Base-by-base conservation (phyloP, 768 basidiomycete species). In the Clavaria fumosa region DNA sequence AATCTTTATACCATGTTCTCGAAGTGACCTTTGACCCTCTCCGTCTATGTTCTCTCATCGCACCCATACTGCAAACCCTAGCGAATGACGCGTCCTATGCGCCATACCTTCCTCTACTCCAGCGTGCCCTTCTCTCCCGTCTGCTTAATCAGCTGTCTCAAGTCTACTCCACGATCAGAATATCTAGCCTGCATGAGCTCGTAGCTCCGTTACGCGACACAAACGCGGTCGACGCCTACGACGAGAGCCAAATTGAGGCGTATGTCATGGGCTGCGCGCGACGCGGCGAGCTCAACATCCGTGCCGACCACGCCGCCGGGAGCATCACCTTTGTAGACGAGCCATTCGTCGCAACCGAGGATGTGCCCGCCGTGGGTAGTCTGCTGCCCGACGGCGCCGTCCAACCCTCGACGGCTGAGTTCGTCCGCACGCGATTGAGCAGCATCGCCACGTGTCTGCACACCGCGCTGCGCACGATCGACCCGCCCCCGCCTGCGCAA, bases 1-100 rank as follows among this genome's bases (percentile, higher is more conserved):
- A 78, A 52, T 61, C 70, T 17, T 69, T 96, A 15, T 93, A 93
- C 66, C 71, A 73, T 50, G 72, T 89, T 35, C 76, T 99, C 46
- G 89, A 95, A 60, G 80, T 82, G 28, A 80, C 85, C 4, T 93
- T 96, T 50, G 88, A 96, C 53, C 93, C 93, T 0, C 71, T 93
- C 45, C 78, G 75, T 0, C 78, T 95, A 41, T 86, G 85, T 54
- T 54, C 69, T 4, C 67, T 71, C 43, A 75, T 88, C 30, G 75
- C 83, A 3, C 85, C 89, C 7, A 64, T 96, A 43, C 71, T 97
- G 38, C 59, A 69, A 30, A 50, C 63, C 4, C 70, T 91, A 39
- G 55, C 62, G 10, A 22, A 34, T 4, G 70, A 75, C 31, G 56
- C 67, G 7, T 64, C 73, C 1, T 90, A 83, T 49, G 64, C 79